phyloP scores from a whole-genome alignment of 768 basidiomycete species.

The Fomitopsis serialis region DNA sequence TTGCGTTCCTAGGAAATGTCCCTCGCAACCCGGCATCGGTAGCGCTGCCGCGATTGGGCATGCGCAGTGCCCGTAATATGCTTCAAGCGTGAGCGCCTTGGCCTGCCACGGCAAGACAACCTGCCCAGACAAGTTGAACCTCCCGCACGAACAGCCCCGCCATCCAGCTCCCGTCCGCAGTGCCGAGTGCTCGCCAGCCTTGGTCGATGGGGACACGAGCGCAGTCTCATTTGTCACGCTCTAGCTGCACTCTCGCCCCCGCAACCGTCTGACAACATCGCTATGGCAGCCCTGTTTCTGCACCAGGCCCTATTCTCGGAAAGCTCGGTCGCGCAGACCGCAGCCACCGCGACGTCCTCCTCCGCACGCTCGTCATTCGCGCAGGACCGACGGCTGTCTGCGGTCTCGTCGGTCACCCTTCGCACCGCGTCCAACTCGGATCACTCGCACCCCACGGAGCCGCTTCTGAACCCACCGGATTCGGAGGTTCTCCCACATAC shows the following conservation, averaged over 20 bases:
- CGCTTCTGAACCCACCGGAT: constrained; percentile 22
- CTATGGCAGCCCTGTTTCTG: constrained; percentile 56
- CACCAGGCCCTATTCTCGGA: constrained; percentile 46
- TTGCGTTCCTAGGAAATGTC: background rate
- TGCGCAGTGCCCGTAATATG: no score
- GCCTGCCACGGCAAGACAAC: no score
- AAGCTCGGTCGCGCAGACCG: background rate
- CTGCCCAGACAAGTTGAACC: no score
- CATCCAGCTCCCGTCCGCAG: background rate
- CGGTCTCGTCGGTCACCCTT: constrained; percentile 25
- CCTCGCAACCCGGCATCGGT: background rate
- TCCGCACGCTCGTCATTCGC: background rate
- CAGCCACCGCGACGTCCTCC: background rate
- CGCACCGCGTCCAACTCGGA: constrained; percentile 21
- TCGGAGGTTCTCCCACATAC: constrained; percentile 22
- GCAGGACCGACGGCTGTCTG: constrained; percentile 20
- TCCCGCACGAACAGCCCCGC: no score
- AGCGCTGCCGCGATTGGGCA: background rate
- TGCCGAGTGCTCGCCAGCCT: background rate
- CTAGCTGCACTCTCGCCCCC: background rate
- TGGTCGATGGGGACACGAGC: background rate
- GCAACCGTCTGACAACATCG: background rate
- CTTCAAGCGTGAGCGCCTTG: no score
- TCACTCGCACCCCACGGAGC: constrained; percentile 26
- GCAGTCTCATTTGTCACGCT: background rate